These are phyloP conservation scores for Leccinum subgranulosum DNA, from an alignment of 768 basidiomycete genomes.

Conservation along the genomic window DNA sequence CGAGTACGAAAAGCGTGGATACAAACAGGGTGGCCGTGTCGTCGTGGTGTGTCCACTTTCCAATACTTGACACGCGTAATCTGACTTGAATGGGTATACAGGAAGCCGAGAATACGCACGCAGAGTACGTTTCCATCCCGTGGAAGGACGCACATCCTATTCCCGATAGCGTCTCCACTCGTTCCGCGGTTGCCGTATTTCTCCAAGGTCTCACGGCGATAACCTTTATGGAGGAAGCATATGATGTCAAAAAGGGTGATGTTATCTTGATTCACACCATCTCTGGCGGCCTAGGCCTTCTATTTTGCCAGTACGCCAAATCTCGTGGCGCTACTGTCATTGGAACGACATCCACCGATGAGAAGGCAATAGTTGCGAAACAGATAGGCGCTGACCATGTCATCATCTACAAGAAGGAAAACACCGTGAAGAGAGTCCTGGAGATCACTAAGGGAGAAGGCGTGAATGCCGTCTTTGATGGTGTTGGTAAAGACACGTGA, in stretches of 20 bases:
- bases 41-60: conserved; percentile 51
- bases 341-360: conserved; percentile 83
- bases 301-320: conserved; percentile 67
- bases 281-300: conserved; percentile 82
- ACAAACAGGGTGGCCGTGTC: conserved; percentile 67
- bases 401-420: conserved; percentile 73
- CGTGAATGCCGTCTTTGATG: conserved; percentile 87
- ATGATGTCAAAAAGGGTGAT: conserved; percentile 78
- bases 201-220: conserved; percentile 79
- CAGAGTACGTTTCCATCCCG: conserved; percentile 68
- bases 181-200: conserved; percentile 61
- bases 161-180: conserved; percentile 57
- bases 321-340: conserved; percentile 84
- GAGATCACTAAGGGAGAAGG: conserved; percentile 77
- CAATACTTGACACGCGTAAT: neutral
- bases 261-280: conserved; percentile 84
- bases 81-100: conserved; percentile 19
- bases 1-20: conserved; percentile 62
- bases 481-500: conserved; percentile 95
- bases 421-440: conserved; percentile 69
- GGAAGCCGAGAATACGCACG: conserved; percentile 52
- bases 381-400: conserved; percentile 83
- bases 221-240: conserved; percentile 79
- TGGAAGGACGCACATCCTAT: conserved; percentile 63
- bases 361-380: conserved; percentile 80